Evolutionary conservation across 73 alveolate genomes (phyloP).

Genomic region (Blepharisma stoltei): DNA sequence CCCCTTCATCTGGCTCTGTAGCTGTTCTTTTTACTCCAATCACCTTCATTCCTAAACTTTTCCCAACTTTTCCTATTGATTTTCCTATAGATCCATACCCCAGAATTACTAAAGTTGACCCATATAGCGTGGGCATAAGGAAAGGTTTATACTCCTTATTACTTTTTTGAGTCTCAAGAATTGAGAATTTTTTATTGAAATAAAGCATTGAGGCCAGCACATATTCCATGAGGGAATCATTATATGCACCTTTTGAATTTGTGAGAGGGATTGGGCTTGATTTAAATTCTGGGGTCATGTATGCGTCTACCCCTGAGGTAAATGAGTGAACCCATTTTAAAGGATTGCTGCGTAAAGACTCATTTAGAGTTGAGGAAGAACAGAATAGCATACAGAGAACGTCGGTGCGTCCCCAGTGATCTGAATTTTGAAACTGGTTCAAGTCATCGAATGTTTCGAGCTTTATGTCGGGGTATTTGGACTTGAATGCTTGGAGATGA

Average conservation of each 20-base stretch:
- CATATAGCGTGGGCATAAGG: neutral
- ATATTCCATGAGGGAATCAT: conserved; percentile 22
- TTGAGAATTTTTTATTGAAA: neutral
- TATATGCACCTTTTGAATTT: conserved; percentile 30
- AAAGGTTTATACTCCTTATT: neutral
- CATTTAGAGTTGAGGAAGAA: no score
- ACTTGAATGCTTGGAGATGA: no score
- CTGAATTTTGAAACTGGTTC: no score
- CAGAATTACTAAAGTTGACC: conserved; percentile 28
- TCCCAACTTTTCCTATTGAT: conserved; percentile 31
- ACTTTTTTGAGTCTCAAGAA: neutral
- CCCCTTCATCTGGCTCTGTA: conserved; percentile 10
- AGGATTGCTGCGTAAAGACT: no score
- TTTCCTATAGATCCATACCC: conserved; percentile 59
- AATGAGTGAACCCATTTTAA: neutral
- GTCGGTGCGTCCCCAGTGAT: no score
- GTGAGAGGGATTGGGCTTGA: neutral
- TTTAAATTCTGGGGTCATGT: neutral
- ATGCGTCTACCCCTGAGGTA: neutral
- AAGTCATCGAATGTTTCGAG: no score
- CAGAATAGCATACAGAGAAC: no score
- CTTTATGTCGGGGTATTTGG: no score
- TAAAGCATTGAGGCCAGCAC: conserved; percentile 25
- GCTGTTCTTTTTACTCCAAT: conserved; percentile 41
- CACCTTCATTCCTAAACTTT: conserved; percentile 40